Base-by-base conservation (phyloP, 768 basidiomycete species). In the Lepiota venenata region DNA sequence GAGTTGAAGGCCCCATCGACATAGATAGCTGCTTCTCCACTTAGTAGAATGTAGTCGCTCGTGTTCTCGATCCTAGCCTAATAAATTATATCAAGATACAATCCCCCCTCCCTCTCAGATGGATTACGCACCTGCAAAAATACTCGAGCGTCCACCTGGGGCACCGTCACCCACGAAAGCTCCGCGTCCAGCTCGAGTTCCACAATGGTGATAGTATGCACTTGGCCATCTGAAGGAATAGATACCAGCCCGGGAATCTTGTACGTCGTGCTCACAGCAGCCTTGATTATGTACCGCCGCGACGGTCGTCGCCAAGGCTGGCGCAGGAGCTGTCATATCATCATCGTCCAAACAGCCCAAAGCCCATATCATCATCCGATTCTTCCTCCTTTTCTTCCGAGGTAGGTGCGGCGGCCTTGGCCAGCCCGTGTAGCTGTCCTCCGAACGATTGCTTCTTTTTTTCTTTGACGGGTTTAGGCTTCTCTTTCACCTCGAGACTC, bases 1-100 rank as follows among this genome's bases (percentile, higher is more conserved):
- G 73, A 68, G 7, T 71, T 74, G 60, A 75, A 75, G 54, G 69
- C 72, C 7, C 74, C 73, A 50, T 77, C 71, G 2, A 77, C 71
- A 51, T 73, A 75, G 25, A 76, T 64, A 47, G 66, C 74, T 0
- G 70, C 71, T 1, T 50, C 58, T 0, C 75, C 75, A 2, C 52
- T 56, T 12, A 75, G 58, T 7, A 77, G 60, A 1, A 71, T 67
- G 45, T 70, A 75, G 36, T 74, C 69, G 0, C 73, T 74, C 1
- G 66, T 63, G 54, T 77, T 77, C 48, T 63, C 67, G 7, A 77
- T 69, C 29, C 66, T 67, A 0, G 73, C 71, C 74, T 74, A 41
- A 4, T 21, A 16, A 56, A 36, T 10, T 27, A 4, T 22, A 4
- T 43, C 18, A 25, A 14, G 6, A 16, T 22, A 12, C 18, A 22